These are phyloP conservation scores for Sungouiozyma intestinalis DNA, from an alignment of 805 yeast genomes.

Conservation along the genomic window DNA sequence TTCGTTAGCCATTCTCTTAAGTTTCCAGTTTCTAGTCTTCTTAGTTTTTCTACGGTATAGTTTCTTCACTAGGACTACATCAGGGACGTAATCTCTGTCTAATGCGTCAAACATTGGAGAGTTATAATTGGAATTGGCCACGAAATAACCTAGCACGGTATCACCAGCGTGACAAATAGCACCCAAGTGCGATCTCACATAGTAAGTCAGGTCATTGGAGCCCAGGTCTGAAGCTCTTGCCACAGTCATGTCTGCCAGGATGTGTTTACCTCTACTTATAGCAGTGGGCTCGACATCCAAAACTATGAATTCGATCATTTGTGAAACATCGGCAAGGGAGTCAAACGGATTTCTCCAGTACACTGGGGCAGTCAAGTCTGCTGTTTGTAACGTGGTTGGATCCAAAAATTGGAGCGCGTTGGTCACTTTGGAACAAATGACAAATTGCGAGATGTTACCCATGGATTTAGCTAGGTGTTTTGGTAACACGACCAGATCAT, in stretches of 20 bases:
- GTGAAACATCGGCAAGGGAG: slow-evolving; percentile 63
- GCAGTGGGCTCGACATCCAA: slow-evolving; percentile 93
- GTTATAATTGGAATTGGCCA: slow-evolving; percentile 79
- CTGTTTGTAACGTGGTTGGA: slow-evolving; percentile 66
- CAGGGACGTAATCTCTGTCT: slow-evolving; percentile 59
- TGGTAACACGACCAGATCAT: slow-evolving; percentile 88
- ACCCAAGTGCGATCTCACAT: slow-evolving; percentile 86
- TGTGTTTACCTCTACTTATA: slow-evolving; percentile 59
- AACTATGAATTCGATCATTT: slow-evolving; percentile 77
- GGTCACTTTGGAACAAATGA: slow-evolving; percentile 73
- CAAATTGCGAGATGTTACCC: slow-evolving; percentile 76
- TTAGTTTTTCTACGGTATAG: slow-evolving; percentile 69
- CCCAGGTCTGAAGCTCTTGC: slow-evolving; percentile 89
- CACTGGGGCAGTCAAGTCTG: slow-evolving; percentile 58
- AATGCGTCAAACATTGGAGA: slow-evolving; percentile 70
- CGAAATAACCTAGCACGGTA: slow-evolving; percentile 82
- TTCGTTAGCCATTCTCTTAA: slow-evolving; percentile 96
- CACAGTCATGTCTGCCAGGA: slow-evolving; percentile 81
- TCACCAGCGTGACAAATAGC: slow-evolving; percentile 95
- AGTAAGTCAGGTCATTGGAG: slow-evolving; percentile 68
- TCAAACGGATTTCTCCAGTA: slow-evolving; percentile 81
- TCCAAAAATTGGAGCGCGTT: slow-evolving; percentile 82
- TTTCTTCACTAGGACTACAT: slow-evolving; percentile 82
- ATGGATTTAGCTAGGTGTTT: slow-evolving; percentile 70
- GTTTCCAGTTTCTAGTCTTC: slow-evolving; percentile 76